Percentiles rank a stretch among this genome's conserved stretches.
phyloP scores from a whole-genome alignment of 148 eudicot genomes.

The Camellia lanceoleosa region DNA sequence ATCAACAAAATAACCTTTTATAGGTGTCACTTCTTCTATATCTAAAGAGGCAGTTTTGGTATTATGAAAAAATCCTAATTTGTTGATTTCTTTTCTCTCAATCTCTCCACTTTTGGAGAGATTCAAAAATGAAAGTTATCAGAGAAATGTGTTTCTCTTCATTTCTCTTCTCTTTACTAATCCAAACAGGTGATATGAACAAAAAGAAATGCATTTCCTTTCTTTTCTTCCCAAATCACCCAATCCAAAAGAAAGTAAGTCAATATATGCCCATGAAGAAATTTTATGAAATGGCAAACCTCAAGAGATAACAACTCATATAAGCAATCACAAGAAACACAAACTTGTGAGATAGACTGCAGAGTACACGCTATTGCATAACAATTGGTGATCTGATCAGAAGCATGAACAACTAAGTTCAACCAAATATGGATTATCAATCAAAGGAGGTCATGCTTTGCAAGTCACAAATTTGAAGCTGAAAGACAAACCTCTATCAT shows the following conservation, averaged over 20 bases:
- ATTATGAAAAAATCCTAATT: no score
- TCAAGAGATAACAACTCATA: not conserved
- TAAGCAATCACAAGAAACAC: not conserved
- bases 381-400: not conserved
- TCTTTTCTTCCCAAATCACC: no score
- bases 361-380: not conserved
- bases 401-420: not conserved
- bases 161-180: no score
- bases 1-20: no score
- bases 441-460: not conserved
- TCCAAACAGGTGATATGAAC: no score
- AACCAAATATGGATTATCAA: not conserved
- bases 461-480: not conserved
- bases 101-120: no score
- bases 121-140: no score
- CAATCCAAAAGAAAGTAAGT: not conserved
- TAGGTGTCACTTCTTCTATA: no score
- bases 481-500: conserved; percentile 45
- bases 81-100: no score
- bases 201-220: no score
- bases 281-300: not conserved
- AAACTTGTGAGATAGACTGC: conserved; percentile 1
- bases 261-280: conserved; percentile 1
- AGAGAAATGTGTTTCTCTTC: no score
- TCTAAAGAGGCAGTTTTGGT: no score